A percentile compares a stretch with the other conserved stretches of the same genome.
Conservation (phyloP, 2,329 filamentous ascomycete species). For the Penicillium psychrosexuale region DNA sequence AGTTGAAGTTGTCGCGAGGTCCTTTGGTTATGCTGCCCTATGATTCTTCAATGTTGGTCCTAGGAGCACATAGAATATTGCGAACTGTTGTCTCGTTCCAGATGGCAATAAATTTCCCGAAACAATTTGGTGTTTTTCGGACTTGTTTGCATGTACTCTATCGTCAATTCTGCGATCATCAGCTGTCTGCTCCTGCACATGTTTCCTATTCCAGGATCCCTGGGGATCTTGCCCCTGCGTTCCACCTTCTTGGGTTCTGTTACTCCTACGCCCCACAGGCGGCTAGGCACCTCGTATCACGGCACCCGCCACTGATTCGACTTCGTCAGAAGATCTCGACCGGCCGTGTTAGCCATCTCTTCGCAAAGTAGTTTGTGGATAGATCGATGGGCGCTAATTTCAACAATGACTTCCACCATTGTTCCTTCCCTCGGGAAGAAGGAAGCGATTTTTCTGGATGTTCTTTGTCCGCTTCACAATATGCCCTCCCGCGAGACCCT, state of each 20-base stretch:
- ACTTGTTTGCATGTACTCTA: constrained; percentile 14
- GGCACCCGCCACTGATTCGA: constrained; percentile 53
- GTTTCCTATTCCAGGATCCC: constrained; percentile 46
- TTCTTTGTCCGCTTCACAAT: constrained; percentile 79
- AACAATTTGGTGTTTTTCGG: constrained; percentile 19
- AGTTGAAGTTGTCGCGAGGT: constrained; percentile 54
- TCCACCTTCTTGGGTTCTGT: constrained; percentile 32
- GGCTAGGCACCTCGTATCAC: constrained; percentile 49
- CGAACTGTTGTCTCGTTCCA: constrained; percentile 42
- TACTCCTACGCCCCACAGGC: constrained; percentile 16
- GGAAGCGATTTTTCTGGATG: constrained; percentile 88
- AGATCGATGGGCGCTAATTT: constrained; percentile 58
- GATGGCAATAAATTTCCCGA: constrained; percentile 25
- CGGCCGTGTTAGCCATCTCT: constrained; percentile 67
- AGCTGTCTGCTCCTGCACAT: constrained; percentile 46
- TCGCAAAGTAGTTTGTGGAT: constrained; percentile 51
- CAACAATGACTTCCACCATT: constrained; percentile 26
- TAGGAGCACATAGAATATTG: constrained; percentile 25
- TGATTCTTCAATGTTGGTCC: constrained; percentile 34
- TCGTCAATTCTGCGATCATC: constrained; percentile 12
- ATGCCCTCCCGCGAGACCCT: constrained; percentile 58
- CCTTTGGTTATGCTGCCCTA: constrained; percentile 41
- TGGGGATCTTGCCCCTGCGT: constrained; percentile 39
- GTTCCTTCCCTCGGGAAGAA: constrained; percentile 41
- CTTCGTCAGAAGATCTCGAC: constrained; percentile 52